Evolutionary conservation across 495 filamentous ascomycete genomes (phyloP), one percentile per base, ranked within the genome.

Genomic region (Aspergillus incahuasiensis): DNA sequence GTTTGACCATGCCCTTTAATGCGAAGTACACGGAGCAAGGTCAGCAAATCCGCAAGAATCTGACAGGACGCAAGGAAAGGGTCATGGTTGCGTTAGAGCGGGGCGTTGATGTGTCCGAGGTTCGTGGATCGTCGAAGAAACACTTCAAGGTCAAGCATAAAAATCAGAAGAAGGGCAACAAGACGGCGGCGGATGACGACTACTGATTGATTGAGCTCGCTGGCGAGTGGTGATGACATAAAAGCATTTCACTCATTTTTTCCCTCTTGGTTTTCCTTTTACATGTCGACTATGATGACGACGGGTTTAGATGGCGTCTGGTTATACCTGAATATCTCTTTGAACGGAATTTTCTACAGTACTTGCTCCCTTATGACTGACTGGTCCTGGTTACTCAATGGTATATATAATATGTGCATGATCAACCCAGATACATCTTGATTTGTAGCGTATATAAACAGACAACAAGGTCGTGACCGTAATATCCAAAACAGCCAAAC

Each of bases 141-240:
- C 95, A 97, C 70, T 96, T 90, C 72, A 97, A 97, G 76, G 86
- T 79, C 7, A 84, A 86, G 52, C 84, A 96, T 77, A 84, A 79
- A 21, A 81, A 82, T 67, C 72, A 74, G 11, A 85, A 85, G 75
- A 77, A 70, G 56, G 81, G 81, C 63, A 73, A 67, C 47, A 67
- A 68, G 60, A 65, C 66, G 38, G 59, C 57, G n/a, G 64, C 57
- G 12, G 67, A 74, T 60, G 74, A 77, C 52, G 67, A 74, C 44
- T 74, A 70, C 42, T 72, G 34, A 56, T 34, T 49, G 12, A 22
- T 28, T 47, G 45, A 34, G 62, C 39, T 58, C 58, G 47, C 52
- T 48, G 52, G 51, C 52, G 57, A 56, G 55, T 63, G 28, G 8
- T 48, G 38, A 40, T 40, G 38, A 22, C 42, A 42, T 19, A 51